Evolutionary conservation across 2,329 filamentous ascomycete genomes (phyloP).

Genomic region (Ascomycota sp.): DNA sequence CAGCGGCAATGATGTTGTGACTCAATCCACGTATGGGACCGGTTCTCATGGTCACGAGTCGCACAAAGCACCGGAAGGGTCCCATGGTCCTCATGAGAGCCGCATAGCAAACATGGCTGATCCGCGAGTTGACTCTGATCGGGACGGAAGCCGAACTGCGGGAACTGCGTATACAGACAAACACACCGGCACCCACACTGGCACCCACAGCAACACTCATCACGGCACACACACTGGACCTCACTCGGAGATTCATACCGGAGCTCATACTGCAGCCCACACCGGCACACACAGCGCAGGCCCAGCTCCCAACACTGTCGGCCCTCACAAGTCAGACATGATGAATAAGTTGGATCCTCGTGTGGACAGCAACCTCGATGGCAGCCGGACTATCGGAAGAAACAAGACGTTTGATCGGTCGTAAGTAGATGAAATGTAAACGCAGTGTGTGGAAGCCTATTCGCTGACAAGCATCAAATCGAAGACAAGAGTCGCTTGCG

Average conservation of each 20-base stretch:
- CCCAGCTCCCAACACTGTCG: slow-evolving; percentile 14
- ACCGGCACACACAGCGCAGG: slow-evolving; percentile 13
- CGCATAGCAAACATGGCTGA: slow-evolving; percentile 26
- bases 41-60: neutral
- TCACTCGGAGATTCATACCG: slow-evolving; percentile 4
- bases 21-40: slow-evolving; percentile 2
- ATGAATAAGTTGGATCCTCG: slow-evolving; percentile 34
- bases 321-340: slow-evolving; percentile 27
- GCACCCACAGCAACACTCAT: neutral
- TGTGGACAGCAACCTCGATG: slow-evolving; percentile 34
- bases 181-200: slow-evolving; percentile 8
- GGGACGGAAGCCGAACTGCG: slow-evolving; percentile 19
- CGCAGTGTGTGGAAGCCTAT: slow-evolving; percentile 1
- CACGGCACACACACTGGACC: slow-evolving; percentile 6
- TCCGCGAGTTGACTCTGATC: slow-evolving; percentile 29
- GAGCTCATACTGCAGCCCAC: slow-evolving; percentile 2
- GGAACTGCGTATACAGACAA: no score
- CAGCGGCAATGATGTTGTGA: neutral
- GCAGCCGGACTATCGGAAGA: slow-evolving; percentile 30
- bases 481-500: slow-evolving; percentile 3
- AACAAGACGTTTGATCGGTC: slow-evolving; percentile 24
- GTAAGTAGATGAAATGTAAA: slow-evolving; percentile 12
- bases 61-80: slow-evolving; percentile 8
- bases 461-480: slow-evolving; percentile 3
- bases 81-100: slow-evolving; percentile 20